These are phyloP conservation scores for Cryptococcus neoformans DNA, from an alignment of 1,284 basidiomycete genomes.

Conservation along the genomic window DNA sequence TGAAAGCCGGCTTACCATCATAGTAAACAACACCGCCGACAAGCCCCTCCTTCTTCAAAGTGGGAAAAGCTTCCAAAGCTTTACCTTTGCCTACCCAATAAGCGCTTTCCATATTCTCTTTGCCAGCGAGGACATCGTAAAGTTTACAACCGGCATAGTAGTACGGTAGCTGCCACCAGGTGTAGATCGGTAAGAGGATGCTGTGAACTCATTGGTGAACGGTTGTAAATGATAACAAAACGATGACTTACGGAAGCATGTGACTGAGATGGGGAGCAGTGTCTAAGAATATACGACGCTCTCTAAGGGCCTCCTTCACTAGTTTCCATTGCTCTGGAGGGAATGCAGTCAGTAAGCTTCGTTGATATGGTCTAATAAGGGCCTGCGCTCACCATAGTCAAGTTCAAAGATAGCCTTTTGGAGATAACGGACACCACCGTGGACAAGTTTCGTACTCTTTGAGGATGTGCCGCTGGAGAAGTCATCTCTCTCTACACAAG, in stretches of 20 bases:
- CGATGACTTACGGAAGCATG: slow-evolving; percentile 63
- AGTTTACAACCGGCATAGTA: slow-evolving; percentile 97
- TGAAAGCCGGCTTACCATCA: slow-evolving; percentile 60
- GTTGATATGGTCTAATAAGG: neutral
- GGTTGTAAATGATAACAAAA: no score
- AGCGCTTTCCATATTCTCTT: slow-evolving; percentile 94
- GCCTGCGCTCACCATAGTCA: slow-evolving; percentile 64
- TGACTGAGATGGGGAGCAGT: slow-evolving; percentile 91
- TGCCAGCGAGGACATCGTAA: slow-evolving; percentile 88
- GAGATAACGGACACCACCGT: slow-evolving; percentile 95
- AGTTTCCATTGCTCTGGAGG: slow-evolving; percentile 82
- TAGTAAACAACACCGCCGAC: slow-evolving; percentile 97
- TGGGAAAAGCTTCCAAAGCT: slow-evolving; percentile 91
- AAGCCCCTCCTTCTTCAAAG: slow-evolving; percentile 89
- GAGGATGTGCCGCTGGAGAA: slow-evolving; percentile 92
- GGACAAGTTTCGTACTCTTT: slow-evolving; percentile 96
- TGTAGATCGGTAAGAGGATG: slow-evolving; percentile 52
- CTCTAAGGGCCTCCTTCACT: slow-evolving; percentile 88
- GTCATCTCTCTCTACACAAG: slow-evolving; percentile 89
- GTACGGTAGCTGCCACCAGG: slow-evolving; percentile 96
- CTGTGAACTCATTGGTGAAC: no score
- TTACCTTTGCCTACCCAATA: slow-evolving; percentile 94
- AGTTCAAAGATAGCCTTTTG: slow-evolving; percentile 96
- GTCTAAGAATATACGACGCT: slow-evolving; percentile 89
- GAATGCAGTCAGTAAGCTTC: no score